Evolutionary conservation across 352 stramenopile species (phyloP).

Genomic region (Globisporangium rhizosaccharum): DNA sequence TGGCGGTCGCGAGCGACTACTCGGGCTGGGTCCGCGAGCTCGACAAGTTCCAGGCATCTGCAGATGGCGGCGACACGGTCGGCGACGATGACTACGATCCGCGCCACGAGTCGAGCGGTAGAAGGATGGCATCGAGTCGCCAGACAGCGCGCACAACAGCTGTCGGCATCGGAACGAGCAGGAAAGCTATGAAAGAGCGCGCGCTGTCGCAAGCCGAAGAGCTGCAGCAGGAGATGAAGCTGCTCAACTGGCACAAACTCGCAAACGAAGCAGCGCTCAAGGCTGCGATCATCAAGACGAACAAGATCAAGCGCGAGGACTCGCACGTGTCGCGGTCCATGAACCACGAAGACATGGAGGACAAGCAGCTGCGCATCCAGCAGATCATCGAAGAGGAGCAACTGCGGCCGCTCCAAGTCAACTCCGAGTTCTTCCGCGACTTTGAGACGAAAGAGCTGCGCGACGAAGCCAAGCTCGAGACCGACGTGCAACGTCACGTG

Average conservation of each 20-base stretch:
- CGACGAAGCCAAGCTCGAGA: slow-evolving; percentile 65
- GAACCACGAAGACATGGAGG: slow-evolving; percentile 55
- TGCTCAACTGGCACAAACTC: slow-evolving; percentile 94
- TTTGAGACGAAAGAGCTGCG: slow-evolving; percentile 73
- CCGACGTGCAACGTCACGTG: slow-evolving; percentile 87
- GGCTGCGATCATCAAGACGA: slow-evolving; percentile 86
- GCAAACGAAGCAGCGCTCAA: slow-evolving; percentile 92
- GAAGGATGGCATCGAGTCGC: neutral
- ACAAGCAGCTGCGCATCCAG: slow-evolving; percentile 86
- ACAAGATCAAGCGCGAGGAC: slow-evolving; percentile 79
- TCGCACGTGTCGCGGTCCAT: slow-evolving; percentile 38
- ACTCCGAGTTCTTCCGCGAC: slow-evolving; percentile 81
- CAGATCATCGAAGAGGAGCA: slow-evolving; percentile 92
- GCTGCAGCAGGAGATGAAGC: slow-evolving; percentile 89
- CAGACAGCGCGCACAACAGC: slow-evolving; percentile 4
- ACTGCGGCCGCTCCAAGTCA: slow-evolving; percentile 86
- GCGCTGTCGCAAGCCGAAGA: slow-evolving; percentile 69
- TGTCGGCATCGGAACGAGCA: slow-evolving; percentile 1
- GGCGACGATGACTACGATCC: slow-evolving; percentile 4
- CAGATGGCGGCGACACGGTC: neutral
- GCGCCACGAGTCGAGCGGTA: slow-evolving; percentile 12
- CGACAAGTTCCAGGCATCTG: slow-evolving; percentile 12
- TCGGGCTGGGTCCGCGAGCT: slow-evolving; percentile 18
- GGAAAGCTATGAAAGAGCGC: slow-evolving; percentile 11
- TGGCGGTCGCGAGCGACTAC: slow-evolving; percentile 18